phyloP scores from a whole-genome alignment of 305 asterid species.

The Fraxinus floribunda region DNA sequence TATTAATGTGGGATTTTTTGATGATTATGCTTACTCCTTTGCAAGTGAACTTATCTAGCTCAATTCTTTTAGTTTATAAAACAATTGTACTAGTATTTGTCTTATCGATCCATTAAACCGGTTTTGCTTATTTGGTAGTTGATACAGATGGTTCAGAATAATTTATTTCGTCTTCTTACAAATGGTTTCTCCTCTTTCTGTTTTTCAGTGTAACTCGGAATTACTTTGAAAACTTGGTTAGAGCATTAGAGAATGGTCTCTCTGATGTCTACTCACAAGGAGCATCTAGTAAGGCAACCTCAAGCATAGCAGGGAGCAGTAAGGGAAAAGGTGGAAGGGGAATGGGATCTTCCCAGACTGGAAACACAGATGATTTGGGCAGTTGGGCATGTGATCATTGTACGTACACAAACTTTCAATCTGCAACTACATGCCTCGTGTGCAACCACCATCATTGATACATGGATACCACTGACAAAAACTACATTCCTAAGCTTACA shows the following conservation, averaged over 20 bases:
- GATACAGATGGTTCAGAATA: not conserved
- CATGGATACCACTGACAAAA: not conserved
- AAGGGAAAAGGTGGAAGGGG: conserved; percentile 59
- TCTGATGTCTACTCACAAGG: conserved; percentile 77
- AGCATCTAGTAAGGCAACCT: conserved; percentile 42
- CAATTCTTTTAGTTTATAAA: not conserved
- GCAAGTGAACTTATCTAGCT: not conserved
- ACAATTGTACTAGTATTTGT: not conserved
- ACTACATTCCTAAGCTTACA: not conserved
- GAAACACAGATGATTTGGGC: conserved; percentile 46
- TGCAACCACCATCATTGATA: conserved; percentile 51
- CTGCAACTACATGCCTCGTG: conserved; percentile 50
- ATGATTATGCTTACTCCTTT: not conserved
- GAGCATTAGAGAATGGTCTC: conserved; percentile 83
- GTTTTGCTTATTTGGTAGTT: not conserved
- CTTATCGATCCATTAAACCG: not conserved
- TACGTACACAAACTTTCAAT: conserved; percentile 41
- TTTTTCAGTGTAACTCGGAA: conserved; percentile 66
- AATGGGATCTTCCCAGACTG: conserved; percentile 50
- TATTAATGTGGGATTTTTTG: not conserved
- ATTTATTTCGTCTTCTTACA: conserved; percentile 19
- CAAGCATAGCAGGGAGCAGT: conserved; percentile 61
- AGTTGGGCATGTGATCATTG: conserved; percentile 62
- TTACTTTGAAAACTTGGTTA: conserved; percentile 83
- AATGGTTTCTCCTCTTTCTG: not conserved